Evolutionary conservation across 148 eudicot species (phyloP).

Genomic region (Rhododendron williamsianum): DNA sequence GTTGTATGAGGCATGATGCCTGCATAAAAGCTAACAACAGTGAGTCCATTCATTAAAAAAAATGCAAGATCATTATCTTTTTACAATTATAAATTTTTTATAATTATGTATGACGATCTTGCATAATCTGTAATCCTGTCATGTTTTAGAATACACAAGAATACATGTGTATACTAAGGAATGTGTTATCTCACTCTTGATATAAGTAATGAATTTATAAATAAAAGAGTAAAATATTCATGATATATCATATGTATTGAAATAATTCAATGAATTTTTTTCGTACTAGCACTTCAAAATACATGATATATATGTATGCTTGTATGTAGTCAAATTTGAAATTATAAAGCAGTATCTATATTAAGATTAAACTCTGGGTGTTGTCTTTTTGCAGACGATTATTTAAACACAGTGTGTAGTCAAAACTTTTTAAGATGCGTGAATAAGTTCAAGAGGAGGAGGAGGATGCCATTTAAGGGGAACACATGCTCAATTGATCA

Average conservation of each 20-base stretch:
- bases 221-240: not conserved
- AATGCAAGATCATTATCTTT: not conserved
- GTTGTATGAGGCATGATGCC: constrained; percentile 1
- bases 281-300: not conserved
- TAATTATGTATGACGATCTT: not conserved
- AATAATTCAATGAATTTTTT: not conserved
- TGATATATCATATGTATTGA: not conserved
- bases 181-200: not conserved
- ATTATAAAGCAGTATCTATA: not conserved
- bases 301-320: not conserved
- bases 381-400: not conserved
- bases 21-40: not conserved
- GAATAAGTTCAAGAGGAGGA: not conserved
- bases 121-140: not conserved
- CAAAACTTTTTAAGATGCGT: not conserved
- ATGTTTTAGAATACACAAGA: too few species aligned
- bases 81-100: not conserved
- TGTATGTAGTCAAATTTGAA: not conserved
- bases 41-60: not conserved
- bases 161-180: too few species aligned
- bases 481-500: not conserved
- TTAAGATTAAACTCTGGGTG: not conserved
- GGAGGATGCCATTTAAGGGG: not conserved
- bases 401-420: not conserved
- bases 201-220: not conserved